These are phyloP conservation scores for Skeletonema costatum DNA, from an alignment of 108 stramenopile species.

Conservation along the genomic window DNA sequence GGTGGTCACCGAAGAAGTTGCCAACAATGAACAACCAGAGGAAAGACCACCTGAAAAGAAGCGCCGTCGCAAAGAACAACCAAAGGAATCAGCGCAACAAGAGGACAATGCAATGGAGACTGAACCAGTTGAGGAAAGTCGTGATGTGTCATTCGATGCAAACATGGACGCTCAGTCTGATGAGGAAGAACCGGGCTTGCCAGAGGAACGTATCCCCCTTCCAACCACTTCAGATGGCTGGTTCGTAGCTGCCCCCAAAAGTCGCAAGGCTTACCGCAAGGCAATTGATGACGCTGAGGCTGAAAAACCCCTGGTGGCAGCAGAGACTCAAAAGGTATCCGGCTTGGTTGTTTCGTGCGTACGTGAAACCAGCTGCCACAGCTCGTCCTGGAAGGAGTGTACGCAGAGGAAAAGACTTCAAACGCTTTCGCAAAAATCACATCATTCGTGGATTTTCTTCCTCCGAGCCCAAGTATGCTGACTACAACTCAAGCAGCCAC, in stretches of 20 bases:
- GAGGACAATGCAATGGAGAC: constrained; percentile 3
- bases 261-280: constrained; percentile 44
- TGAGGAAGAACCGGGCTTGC: constrained; percentile 42
- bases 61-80: constrained; percentile 21
- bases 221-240: constrained; percentile 45
- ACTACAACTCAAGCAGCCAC: neutral
- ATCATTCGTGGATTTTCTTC: constrained; percentile 37
- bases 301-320: constrained; percentile 18
- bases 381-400: neutral
- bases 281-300: constrained; percentile 21
- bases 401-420: constrained; percentile 37
- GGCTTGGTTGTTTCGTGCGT: constrained; percentile 42
- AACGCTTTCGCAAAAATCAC: constrained; percentile 48
- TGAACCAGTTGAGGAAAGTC: constrained; percentile 6
- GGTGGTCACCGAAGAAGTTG: neutral
- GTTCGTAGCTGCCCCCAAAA: constrained; percentile 44
- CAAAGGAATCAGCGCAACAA: neutral
- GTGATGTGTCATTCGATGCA: neutral
- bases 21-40: neutral
- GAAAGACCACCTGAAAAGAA: constrained; percentile 13
- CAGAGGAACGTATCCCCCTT: constrained; percentile 36
- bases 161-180: constrained; percentile 16
- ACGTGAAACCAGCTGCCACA: constrained; percentile 7
- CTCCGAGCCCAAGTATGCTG: constrained; percentile 1
- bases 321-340: constrained; percentile 33